These are phyloP conservation scores for Neopestalotiopsis clavispora DNA, from an alignment of 2,329 filamentous ascomycete genomes.

Conservation along the genomic window DNA sequence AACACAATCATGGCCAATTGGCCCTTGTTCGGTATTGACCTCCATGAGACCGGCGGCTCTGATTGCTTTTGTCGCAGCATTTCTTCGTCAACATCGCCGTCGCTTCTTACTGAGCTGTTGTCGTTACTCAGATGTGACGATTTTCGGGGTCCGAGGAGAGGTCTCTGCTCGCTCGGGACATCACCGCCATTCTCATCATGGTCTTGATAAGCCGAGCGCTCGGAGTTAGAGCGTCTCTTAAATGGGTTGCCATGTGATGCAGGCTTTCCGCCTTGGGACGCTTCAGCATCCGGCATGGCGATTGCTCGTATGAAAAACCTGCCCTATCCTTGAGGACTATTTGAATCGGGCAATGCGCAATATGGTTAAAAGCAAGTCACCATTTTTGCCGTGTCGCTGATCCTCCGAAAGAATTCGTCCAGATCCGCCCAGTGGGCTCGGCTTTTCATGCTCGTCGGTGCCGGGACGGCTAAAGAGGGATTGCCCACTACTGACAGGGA, in stretches of 20 bases:
- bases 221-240: neutral
- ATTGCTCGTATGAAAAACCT: neutral
- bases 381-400: neutral
- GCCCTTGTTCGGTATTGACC: conserved; percentile 15
- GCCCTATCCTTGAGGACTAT: neutral
- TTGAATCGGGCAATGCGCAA: neutral
- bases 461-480: neutral
- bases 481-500: neutral
- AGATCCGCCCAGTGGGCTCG: neutral
- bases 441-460: neutral
- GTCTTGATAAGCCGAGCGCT: neutral
- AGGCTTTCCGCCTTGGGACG: neutral
- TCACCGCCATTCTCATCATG: neutral
- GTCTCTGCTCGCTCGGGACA: neutral
- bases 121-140: neutral
- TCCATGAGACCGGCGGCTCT: conserved; percentile 20
- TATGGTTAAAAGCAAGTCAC: neutral
- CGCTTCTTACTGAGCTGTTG: too few relatives aligned
- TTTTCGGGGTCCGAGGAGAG: neutral
- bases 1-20: conserved; percentile 12
- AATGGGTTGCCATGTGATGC: neutral
- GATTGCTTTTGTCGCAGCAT: neutral
- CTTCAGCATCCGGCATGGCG: neutral
- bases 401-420: neutral
- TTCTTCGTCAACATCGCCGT: neutral